A percentile compares a stretch with the other conserved stretches of the same genome.
phyloP scores from a whole-genome alignment of 768 basidiomycete genomes.

The Leccinum boreale region DNA sequence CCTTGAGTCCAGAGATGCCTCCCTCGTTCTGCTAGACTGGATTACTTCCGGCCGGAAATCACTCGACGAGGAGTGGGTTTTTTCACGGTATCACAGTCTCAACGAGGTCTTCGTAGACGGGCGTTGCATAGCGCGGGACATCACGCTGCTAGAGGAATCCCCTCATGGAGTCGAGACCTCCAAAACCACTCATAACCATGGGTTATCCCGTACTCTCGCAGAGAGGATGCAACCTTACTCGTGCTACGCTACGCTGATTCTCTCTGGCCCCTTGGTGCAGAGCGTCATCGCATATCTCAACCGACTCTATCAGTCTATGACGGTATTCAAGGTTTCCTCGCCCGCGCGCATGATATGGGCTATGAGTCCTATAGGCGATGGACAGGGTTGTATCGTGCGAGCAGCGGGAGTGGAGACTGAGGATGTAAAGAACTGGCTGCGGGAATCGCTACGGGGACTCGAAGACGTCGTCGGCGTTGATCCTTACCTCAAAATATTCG shows the following conservation, averaged over 20 bases:
- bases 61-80: conserved; percentile 86
- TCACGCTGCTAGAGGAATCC: conserved; percentile 65
- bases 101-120: conserved; percentile 79
- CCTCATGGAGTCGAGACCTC: conserved; percentile 5
- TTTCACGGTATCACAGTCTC: conserved; percentile 76
- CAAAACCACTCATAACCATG: conserved; percentile 10
- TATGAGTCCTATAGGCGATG: conserved; percentile 53
- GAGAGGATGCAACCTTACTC: conserved; percentile 76
- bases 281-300: conserved; percentile 47
- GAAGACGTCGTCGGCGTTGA: conserved; percentile 59
- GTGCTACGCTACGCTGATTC: conserved; percentile 84
- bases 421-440: conserved; percentile 68
- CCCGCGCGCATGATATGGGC: conserved; percentile 82
- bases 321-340: conserved; percentile 53
- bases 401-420: conserved; percentile 78
- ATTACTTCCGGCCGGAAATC: conserved; percentile 83
- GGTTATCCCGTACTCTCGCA: conserved; percentile 46
- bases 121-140: conserved; percentile 69
- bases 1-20: conserved; percentile 50
- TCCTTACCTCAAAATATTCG: conserved; percentile 61
- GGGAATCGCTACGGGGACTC: conserved; percentile 47
- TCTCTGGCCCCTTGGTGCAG: conserved; percentile 65
- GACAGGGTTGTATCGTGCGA: conserved; percentile 58
- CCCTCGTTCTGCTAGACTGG: conserved; percentile 84
- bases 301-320: conserved; percentile 47